Evolutionary conservation across 805 yeast species (phyloP), one percentile per base, ranked within the genome.

Genomic region (Starmerella vaccinii): DNA sequence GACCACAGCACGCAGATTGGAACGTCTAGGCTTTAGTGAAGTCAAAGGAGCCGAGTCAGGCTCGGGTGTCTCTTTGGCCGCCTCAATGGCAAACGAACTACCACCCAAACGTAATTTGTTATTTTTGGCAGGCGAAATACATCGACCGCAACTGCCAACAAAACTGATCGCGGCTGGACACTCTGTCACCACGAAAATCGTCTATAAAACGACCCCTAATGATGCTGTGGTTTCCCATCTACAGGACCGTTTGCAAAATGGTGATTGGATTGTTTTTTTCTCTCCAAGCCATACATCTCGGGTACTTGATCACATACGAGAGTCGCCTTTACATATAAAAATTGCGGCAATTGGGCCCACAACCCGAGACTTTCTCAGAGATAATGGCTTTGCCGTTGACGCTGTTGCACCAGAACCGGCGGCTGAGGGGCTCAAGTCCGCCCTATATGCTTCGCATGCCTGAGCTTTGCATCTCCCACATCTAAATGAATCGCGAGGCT

Each of bases 261-360:
- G 58, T 15, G 70, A 69, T 49, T 87, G 96, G 95, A 68, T 88
- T 5, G 82, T 89, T 0, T 82, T 90, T 53, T 90, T 89, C 66
- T 85, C 96, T 55, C 95, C 96, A 0, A 94, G 92, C 59, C 95
- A 95, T 0, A 82, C 95, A 0, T 76, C 74, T 26, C 70, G 65
- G 0, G 80, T 88, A 12, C 76, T 84, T 4, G 65, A 73, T 9
- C 71, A 72, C 53, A 50, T 77, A n/a, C 63, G 61, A 45, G 38
- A 46, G n/a, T 30, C 61, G 37, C 37, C 49, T 22, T 24, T 23
- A 6, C 50, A 57, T 1, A 64, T 71, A 40, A 73, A 71, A 44
- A 68, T 87, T 15, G 96, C 95, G 0, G 80, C 89, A 3, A 90
- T 90, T 51, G 97, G 97, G 0, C 97, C 97, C 2, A 90, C 97